Percentiles rank a stretch among this genome's conserved stretches.
phyloP scores from a whole-genome alignment of 495 filamentous ascomycete genomes.

The Penicillium angulare region DNA sequence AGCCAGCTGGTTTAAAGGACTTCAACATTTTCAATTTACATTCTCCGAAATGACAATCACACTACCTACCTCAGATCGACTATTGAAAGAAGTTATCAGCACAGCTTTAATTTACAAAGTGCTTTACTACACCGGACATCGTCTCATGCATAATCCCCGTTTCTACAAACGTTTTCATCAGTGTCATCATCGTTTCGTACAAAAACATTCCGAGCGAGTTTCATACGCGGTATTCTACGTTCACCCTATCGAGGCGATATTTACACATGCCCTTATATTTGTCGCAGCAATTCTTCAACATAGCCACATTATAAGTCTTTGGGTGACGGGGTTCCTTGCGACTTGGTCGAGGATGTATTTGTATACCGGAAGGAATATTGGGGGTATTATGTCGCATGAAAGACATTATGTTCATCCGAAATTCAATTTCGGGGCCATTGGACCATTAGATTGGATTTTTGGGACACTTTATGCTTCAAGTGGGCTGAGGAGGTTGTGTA shows the following conservation, averaged over 20 bases:
- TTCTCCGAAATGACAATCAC: background rate
- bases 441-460: background rate
- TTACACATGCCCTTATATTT: background rate
- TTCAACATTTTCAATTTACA: background rate
- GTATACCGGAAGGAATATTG: background rate
- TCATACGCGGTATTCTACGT: background rate
- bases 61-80: background rate
- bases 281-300: background rate
- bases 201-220: background rate
- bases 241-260: background rate
- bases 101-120: background rate
- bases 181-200: background rate
- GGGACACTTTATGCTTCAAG: background rate
- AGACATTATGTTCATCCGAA: background rate
- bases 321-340: background rate
- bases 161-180: background rate
- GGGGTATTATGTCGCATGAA: background rate
- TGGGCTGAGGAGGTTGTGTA: background rate
- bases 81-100: background rate
- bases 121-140: background rate
- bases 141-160: background rate
- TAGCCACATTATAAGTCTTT: background rate
- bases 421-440: background rate
- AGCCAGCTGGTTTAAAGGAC: background rate
- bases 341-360: background rate